phyloP scores from a whole-genome alignment of 2,329 filamentous ascomycete genomes.

The Neonectria faginata region DNA sequence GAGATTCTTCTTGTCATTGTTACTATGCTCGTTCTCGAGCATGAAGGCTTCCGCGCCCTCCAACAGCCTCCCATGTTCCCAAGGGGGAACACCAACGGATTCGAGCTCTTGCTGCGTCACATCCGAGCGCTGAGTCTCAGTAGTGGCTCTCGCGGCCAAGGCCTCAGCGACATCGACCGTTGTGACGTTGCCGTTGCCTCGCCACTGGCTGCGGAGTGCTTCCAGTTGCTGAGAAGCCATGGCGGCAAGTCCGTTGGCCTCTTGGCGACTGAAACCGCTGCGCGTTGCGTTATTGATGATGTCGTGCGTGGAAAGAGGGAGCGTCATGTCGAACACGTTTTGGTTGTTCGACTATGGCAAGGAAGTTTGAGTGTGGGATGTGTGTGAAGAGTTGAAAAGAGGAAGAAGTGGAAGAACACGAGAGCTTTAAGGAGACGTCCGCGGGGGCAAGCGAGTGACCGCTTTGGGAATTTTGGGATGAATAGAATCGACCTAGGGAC shows the following conservation, averaged over 20 bases:
- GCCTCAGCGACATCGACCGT: neutral
- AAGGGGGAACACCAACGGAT: neutral
- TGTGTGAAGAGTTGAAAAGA: neutral
- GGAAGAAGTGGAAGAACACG: neutral
- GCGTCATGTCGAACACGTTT: neutral
- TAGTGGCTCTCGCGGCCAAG: neutral
- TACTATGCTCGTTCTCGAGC: conserved; percentile 7
- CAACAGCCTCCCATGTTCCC: neutral
- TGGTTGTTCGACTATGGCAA: neutral
- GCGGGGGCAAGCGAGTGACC: neutral
- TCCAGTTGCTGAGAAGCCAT: neutral
- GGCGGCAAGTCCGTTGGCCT: neutral
- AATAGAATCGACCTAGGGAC: neutral
- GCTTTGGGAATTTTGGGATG: neutral
- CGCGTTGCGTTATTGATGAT: neutral
- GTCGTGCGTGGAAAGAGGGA: neutral
- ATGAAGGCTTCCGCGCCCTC: neutral
- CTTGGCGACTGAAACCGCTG: neutral
- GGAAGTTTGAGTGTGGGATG: too few species aligned
- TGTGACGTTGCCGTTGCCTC: neutral
- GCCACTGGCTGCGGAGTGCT: neutral
- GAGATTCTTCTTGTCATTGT: neutral
- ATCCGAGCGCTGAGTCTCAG: neutral
- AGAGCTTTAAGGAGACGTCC: neutral
- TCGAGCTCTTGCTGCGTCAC: neutral